Evolutionary conservation across 345 rosid species (phyloP), one percentile per base, ranked within the genome.

Genomic region (Pistacia vera): DNA sequence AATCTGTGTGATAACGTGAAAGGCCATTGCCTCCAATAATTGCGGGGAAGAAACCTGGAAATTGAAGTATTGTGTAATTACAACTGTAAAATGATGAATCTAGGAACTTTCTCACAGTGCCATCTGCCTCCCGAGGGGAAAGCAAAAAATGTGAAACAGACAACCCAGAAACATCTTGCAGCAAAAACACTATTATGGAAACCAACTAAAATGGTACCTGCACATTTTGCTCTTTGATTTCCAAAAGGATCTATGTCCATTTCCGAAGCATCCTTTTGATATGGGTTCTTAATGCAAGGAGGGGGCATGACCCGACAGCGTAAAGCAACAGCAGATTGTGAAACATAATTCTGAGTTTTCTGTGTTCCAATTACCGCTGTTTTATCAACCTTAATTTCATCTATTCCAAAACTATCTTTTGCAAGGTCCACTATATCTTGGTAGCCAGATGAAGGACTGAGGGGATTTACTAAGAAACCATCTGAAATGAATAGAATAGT

Each of bases 201-300:
- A 35, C 76, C 49, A 52, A 44, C 55, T 41, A 63, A n/a, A 44
- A 25, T 54, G 72, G 44, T 82, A 93, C 98, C 97, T 73, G 96
- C 91, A 78, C 97, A 94, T 82, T 91, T 97, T 72, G 91, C 89
- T 82, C 97, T 91, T 82, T 88, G 97, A 89, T 85, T 79, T 66
- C 93, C 84, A 49, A 92, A 89, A 71, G 92, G 96, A 79, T 92
- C 98, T 7, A 78, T 71, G 63, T 83, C 89, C 63, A 71, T 82
- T 36, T 86, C 92, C 2, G 88, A 86, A 81, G 83, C 79, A 81
- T 85, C 86, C 78, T 57, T 69, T 20, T 87, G 80, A 80, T 91
- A 97, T n/a, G 99, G 99, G 79, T 94, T 97, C 82, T 86, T 88
- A 66, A 97, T 80, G 85, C 98, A 93, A 77, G 98, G 99, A 71